phyloP scores from a whole-genome alignment of 805 yeast genomes.

The Candida montana region DNA sequence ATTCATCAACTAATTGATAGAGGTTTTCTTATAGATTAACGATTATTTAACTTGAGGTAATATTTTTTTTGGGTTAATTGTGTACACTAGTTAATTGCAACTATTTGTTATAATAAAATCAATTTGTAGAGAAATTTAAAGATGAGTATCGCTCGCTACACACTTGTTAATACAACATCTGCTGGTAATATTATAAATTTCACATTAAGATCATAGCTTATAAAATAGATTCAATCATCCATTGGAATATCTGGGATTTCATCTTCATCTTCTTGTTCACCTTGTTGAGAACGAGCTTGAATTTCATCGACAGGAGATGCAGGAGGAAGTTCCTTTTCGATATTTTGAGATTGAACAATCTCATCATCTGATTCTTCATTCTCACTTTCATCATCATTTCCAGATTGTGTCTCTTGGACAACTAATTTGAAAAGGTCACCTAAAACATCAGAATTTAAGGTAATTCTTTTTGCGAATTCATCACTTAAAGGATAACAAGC shows the following conservation, averaged over 20 bases:
- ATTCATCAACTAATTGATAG: conserved; percentile 3
- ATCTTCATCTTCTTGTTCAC: not conserved
- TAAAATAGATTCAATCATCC: conserved; percentile 8
- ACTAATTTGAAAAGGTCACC: conserved; percentile 27
- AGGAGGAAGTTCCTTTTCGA: not conserved
- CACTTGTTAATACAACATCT: no score
- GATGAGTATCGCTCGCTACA: no score
- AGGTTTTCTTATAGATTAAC: conserved; percentile 1
- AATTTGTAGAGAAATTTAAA: no score
- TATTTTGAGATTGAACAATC: conserved; percentile 3
- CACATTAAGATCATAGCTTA: conserved; percentile 1
- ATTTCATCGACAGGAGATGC: not conserved
- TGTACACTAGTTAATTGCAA: not conserved
- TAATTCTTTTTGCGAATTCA: conserved; percentile 29
- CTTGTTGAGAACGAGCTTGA: not conserved
- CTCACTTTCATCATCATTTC: conserved; percentile 6
- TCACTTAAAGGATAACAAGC: conserved; percentile 28
- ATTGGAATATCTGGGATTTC: conserved; percentile 13
- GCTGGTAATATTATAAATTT: no score
- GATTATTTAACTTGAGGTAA: not conserved
- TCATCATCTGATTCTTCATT: conserved; percentile 9
- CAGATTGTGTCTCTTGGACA: conserved; percentile 6
- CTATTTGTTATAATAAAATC: no score
- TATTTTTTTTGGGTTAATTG: not conserved
- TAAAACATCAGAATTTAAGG: conserved; percentile 31